A percentile compares a stretch with the other conserved stretches of the same genome.
phyloP scores from a whole-genome alignment of 1,284 basidiomycete species.

The Boletus semigastroideus region DNA sequence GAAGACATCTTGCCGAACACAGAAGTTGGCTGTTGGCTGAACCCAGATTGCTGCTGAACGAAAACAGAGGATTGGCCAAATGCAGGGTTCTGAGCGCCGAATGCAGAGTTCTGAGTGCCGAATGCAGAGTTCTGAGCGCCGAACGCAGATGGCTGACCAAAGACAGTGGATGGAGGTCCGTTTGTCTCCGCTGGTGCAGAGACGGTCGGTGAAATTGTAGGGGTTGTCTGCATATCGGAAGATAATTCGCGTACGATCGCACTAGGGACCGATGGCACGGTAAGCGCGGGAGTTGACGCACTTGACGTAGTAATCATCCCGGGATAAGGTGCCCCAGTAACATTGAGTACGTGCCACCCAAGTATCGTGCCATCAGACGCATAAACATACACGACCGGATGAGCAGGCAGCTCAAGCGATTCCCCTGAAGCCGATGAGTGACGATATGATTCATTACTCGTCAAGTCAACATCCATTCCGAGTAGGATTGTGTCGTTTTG shows the following conservation, averaged over 20 bases:
- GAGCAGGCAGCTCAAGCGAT: conserved; percentile 47
- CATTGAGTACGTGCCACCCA: conserved; percentile 73
- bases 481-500: conserved; percentile 73
- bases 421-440: conserved; percentile 47
- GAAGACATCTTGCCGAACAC: conserved; percentile 24
- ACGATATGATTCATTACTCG: conserved; percentile 44
- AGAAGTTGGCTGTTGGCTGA: conserved; percentile 19
- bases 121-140: conserved; percentile 22
- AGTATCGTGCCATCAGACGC: conserved; percentile 79
- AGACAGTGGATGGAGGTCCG: conserved; percentile 18
- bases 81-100: conserved; percentile 20
- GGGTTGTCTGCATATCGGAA: conserved; percentile 32
- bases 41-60: conserved; percentile 13
- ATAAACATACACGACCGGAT: conserved; percentile 75
- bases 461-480: conserved; percentile 70
- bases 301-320: conserved; percentile 44
- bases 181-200: conserved; percentile 11
- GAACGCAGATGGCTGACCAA: conserved; percentile 30
- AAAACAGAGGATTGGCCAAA: conserved; percentile 23
- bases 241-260: conserved; percentile 29
- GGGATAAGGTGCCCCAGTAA: conserved; percentile 48
- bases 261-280: conserved; percentile 12
- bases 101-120: conserved; percentile 24
- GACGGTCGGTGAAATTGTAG: conserved; percentile 20
- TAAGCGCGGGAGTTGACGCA: conserved; percentile 2